Conservation (phyloP, 371 early-diverging fungal species). For the Lichtheimia ramosa region DNA sequence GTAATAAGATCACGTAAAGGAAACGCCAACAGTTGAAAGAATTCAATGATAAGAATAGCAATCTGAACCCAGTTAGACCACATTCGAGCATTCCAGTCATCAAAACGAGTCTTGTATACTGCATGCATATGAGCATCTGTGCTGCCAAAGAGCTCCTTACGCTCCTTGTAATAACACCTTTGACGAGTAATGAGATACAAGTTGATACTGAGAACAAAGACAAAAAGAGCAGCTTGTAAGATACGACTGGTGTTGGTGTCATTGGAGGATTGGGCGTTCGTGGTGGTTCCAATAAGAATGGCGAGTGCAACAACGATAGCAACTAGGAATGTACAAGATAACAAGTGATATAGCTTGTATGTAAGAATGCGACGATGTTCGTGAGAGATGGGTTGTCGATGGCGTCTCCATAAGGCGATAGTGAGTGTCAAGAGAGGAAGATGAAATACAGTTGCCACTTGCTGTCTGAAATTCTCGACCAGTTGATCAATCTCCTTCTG, state of each 20-base stretch:
- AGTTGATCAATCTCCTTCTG: constrained; percentile 49
- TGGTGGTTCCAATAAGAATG: constrained; percentile 35
- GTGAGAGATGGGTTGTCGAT: constrained; percentile 15
- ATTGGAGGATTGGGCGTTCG: constrained; percentile 8
- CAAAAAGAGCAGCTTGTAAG: constrained; percentile 51
- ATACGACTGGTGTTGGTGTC: constrained; percentile 19
- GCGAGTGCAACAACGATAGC: constrained; percentile 28
- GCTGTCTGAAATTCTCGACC: constrained; percentile 41
- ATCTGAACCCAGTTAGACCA: constrained; percentile 62
- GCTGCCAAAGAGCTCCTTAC: constrained; percentile 39
- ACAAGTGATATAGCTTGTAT: constrained; percentile 34
- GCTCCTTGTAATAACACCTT: constrained; percentile 48
- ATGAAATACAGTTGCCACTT: constrained; percentile 36
- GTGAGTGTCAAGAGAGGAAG: constrained; percentile 36
- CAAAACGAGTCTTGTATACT: constrained; percentile 39
- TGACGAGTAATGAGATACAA: constrained; percentile 53
- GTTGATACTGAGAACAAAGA: constrained; percentile 55
- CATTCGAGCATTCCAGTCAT: constrained; percentile 39
- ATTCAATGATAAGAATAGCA: constrained; percentile 58
- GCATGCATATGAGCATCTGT: constrained; percentile 45
- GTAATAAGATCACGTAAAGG: constrained; percentile 56
- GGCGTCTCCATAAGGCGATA: constrained; percentile 26
- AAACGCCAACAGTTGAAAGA: constrained; percentile 58
- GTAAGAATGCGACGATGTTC: constrained; percentile 43
- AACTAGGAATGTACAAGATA: constrained; percentile 33